Evolutionary conservation across 495 filamentous ascomycete species (phyloP), one percentile per base, ranked within the genome.

Genomic region (Tirmania nivea): DNA sequence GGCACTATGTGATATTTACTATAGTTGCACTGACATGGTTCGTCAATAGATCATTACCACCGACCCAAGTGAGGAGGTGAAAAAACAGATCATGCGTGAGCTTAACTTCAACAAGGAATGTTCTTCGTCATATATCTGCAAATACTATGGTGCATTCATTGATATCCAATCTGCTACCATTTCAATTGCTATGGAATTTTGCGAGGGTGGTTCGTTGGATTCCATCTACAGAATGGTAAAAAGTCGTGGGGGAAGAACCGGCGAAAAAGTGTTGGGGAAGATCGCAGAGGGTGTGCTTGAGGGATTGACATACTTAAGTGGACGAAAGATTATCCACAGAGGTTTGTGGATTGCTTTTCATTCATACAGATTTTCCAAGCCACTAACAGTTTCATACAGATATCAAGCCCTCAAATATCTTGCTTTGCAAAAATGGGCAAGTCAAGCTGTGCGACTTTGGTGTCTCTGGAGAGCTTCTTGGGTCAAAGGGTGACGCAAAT

Each of bases 401-500:
- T 66, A 96, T 97, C 73, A 97, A 97, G 68, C 90, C 90, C 4
- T 92, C 84, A 55, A 97, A 97, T 66, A 94, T 97, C 57, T 79
- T 97, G 9, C 73, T 97, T 16, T 93, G 86, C 64, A 83, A 87
- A 45, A 79, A 84, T 59, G 90, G 90, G 34, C 83, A 92, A 59
- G 90, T 96, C 51, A 95, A 95, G 69, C 78, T 97, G 9, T 97
- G 90, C 70, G 90, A 97, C 68, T 97, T 97, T 60, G 90, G 90
- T 59, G 90, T 97, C 54, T 88, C 82, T 52, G 90, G 90, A 55
- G 92, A 96, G 69, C 94, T 94, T 66, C 61, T 65, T 34, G 90
- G 90, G 57, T 96, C 90, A 52, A 95, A 95, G 66, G 90, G 90
- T 34, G 92, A 95, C 64, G 90, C 90, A 56, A 95, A 95, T 68